These are phyloP conservation scores for Zea luxurians DNA, from an alignment of 176 grass and related monocot genomes.

Conservation along the genomic window DNA sequence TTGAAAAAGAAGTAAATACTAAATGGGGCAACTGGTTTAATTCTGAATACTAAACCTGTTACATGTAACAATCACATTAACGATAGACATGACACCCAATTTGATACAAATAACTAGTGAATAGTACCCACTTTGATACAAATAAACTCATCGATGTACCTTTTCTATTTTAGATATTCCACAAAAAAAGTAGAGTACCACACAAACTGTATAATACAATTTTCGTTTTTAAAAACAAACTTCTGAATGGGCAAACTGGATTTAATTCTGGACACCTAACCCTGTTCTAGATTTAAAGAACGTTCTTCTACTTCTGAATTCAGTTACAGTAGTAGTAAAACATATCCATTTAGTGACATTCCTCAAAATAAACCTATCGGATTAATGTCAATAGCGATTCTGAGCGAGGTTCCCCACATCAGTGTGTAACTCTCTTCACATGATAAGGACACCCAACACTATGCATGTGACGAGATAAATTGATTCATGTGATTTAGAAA, in stretches of 20 bases:
- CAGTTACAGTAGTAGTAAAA: not conserved
- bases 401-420: not conserved
- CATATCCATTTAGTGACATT: not conserved
- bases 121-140: no score
- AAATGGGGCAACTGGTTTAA: not conserved
- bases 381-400: not conserved
- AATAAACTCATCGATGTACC: no score
- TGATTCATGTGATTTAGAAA: slow-evolving; percentile 6
- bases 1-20: not conserved
- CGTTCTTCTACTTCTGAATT: not conserved
- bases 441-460: not conserved
- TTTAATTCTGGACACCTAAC: not conserved
- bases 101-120: no score
- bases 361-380: not conserved
- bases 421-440: not conserved
- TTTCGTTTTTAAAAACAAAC: not conserved
- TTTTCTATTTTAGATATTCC: no score
- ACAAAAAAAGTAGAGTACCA: no score
- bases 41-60: not conserved
- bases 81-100: no score
- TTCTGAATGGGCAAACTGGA: not conserved
- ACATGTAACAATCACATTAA: not conserved
- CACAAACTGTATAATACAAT: no score
- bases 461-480: slow-evolving; percentile 16
- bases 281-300: no score